Evolutionary conservation across 2,329 filamentous ascomycete genomes (phyloP).

Genomic region (Aspergillus sp.): DNA sequence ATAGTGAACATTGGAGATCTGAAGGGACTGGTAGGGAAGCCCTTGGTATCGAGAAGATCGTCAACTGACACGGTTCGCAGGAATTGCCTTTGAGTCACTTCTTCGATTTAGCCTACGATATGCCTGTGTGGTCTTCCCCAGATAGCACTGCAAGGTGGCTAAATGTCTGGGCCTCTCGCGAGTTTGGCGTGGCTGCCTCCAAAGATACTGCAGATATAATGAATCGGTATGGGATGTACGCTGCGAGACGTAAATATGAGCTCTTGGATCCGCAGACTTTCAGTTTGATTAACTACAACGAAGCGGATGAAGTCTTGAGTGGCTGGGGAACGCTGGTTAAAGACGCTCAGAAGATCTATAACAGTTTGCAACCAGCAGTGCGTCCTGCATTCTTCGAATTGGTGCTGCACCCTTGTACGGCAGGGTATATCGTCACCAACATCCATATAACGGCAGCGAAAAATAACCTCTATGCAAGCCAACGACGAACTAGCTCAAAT

Average conservation of each 20-base stretch:
- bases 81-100: constrained; percentile 65
- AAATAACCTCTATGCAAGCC: constrained; percentile 53
- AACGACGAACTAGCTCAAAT: constrained; percentile 56
- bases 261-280: constrained; percentile 56
- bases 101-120: constrained; percentile 64
- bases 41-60: not conserved
- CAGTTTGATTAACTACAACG: constrained; percentile 60
- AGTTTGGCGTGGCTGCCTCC: constrained; percentile 50
- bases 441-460: constrained; percentile 48
- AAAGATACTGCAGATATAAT: constrained; percentile 49
- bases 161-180: constrained; percentile 51
- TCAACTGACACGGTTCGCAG: constrained; percentile 2
- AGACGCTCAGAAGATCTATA: constrained; percentile 54
- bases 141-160: constrained; percentile 55
- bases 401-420: constrained; percentile 56
- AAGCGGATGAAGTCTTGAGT: constrained; percentile 54
- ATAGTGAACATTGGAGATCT: constrained; percentile 65
- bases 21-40: constrained; percentile 49
- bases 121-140: constrained; percentile 48
- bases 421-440: constrained; percentile 53
- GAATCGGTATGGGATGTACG: constrained; percentile 53
- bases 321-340: constrained; percentile 52
- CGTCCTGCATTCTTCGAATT: constrained; percentile 61
- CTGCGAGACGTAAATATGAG: constrained; percentile 59
- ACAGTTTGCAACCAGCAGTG: constrained; percentile 45